Evolutionary conservation across 768 basidiomycete genomes (phyloP).

Genomic region (Kwoniella pini): DNA sequence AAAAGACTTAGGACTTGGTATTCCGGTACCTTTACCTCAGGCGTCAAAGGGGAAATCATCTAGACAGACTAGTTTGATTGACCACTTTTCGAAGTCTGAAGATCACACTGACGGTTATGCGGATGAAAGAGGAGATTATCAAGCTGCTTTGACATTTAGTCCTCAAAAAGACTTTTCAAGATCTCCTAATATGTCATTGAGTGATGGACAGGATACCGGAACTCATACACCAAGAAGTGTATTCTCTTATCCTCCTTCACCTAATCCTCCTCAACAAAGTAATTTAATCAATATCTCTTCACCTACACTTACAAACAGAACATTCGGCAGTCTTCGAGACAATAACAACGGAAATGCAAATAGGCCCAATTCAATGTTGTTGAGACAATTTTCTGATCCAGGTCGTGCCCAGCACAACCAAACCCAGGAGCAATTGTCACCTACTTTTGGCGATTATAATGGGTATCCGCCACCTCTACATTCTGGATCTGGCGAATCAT

Average conservation of each 20-base stretch:
- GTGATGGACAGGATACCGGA: constrained; percentile 3
- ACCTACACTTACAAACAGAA: not conserved
- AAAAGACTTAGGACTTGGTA: not conserved
- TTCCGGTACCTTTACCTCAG: not conserved
- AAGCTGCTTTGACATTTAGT: constrained; percentile 22
- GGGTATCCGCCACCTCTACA: constrained; percentile 7
- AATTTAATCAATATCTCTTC: constrained; percentile 11
- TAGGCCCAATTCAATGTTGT: constrained; percentile 15
- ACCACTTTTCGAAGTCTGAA: constrained; percentile 14
- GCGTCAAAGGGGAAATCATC: not conserved
- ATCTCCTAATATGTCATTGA: constrained; percentile 16
- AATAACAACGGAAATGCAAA: not conserved
- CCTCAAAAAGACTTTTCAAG: constrained; percentile 21
- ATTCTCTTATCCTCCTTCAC: constrained; percentile 30
- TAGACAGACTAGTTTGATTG: constrained; percentile 10
- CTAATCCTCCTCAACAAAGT: constrained; percentile 3
- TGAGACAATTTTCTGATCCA: constrained; percentile 19
- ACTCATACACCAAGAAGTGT: constrained; percentile 14
- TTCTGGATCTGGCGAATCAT: not conserved
- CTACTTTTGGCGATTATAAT: not conserved
- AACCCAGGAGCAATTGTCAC: not conserved
- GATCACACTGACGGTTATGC: constrained; percentile 1
- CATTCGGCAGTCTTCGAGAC: not conserved
- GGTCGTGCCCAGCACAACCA: not conserved
- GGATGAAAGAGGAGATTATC: constrained; percentile 20